phyloP scores from a whole-genome alignment of 352 stramenopile species.

The Phytophthora ohioensis region DNA sequence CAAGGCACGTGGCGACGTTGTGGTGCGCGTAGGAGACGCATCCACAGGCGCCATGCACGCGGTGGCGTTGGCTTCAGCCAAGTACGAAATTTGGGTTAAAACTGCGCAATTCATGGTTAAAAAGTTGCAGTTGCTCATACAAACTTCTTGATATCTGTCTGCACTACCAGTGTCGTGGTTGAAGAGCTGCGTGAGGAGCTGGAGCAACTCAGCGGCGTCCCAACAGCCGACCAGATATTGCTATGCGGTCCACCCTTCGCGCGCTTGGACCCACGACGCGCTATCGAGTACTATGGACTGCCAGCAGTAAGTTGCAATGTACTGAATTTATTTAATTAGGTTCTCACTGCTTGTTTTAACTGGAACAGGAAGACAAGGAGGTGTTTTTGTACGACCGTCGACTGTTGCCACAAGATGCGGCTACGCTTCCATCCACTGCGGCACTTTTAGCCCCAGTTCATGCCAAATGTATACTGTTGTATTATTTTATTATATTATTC shows the following conservation, averaged over 20 bases:
- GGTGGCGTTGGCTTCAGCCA: conserved; percentile 50
- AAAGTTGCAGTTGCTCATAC: conserved; percentile 23
- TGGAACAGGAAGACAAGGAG: conserved; percentile 57
- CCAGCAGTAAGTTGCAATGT: conserved; percentile 44
- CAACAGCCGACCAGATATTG: conserved; percentile 79
- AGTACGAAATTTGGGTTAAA: conserved; percentile 54
- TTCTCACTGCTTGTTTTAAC: conserved; percentile 8
- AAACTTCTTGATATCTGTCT: conserved; percentile 13
- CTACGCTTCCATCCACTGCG: conserved; percentile 37
- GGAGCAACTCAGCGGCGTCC: conserved; percentile 62
- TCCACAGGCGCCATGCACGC: conserved; percentile 49
- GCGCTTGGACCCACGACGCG: conserved; percentile 73
- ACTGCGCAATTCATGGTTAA: conserved; percentile 5
- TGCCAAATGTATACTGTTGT: conserved; percentile 45
- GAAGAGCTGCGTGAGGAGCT: conserved; percentile 78
- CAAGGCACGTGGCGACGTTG: conserved; percentile 26
- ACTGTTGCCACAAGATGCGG: conserved; percentile 75
- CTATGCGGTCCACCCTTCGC: conserved; percentile 81
- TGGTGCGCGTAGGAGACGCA: conserved; percentile 62
- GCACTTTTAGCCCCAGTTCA: conserved; percentile 52
- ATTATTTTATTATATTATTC: not conserved
- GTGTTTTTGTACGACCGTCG: conserved; percentile 88
- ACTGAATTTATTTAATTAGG: not conserved
- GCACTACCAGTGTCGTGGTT: conserved; percentile 56
- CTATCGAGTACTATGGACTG: conserved; percentile 75